phyloP scores from a whole-genome alignment of 495 filamentous ascomycete genomes.

The Sporormia fimetaria region DNA sequence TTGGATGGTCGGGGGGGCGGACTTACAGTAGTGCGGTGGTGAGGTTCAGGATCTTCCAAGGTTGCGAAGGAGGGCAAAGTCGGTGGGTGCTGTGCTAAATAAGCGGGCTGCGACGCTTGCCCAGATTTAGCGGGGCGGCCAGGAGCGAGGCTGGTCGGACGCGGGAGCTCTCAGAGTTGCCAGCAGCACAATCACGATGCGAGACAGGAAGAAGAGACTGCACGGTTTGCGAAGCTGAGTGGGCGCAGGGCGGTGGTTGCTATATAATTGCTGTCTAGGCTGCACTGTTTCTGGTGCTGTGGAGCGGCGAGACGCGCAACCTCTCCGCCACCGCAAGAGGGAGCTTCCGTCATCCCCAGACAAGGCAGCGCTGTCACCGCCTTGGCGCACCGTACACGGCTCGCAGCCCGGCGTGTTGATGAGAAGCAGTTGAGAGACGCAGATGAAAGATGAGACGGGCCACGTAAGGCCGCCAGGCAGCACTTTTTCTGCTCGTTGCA shows the following conservation, averaged over 20 bases:
- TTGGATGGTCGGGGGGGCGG: constrained; percentile 3
- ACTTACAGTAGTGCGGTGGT: constrained; percentile 19
- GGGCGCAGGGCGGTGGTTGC: background rate
- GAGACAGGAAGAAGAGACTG: constrained; percentile 1
- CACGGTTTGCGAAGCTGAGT: background rate
- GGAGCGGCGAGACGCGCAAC: too few relatives aligned
- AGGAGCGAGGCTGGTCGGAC: constrained; percentile 15
- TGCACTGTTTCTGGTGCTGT: constrained; percentile 22
- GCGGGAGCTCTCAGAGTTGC: background rate
- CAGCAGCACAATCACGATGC: background rate
- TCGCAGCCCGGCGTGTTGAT: too few relatives aligned
- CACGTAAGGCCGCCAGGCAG: too few relatives aligned
- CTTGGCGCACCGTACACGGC: constrained; percentile 10
- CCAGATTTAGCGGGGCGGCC: constrained; percentile 22
- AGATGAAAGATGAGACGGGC: too few relatives aligned
- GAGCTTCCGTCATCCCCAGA: constrained; percentile 9
- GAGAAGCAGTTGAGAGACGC: too few relatives aligned
- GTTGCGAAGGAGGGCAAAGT: constrained; percentile 25
- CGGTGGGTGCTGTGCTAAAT: constrained; percentile 29
- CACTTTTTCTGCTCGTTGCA: too few relatives aligned
- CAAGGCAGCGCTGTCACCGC: constrained; percentile 19
- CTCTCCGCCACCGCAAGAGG: constrained; percentile 22
- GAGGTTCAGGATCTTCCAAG: constrained; percentile 17
- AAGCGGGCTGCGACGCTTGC: constrained; percentile 24
- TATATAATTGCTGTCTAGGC: constrained; percentile 10